Evolutionary conservation across 2,329 filamentous ascomycete genomes (phyloP), one percentile per base, ranked within the genome.

Genomic region (Claviceps spartinae): DNA sequence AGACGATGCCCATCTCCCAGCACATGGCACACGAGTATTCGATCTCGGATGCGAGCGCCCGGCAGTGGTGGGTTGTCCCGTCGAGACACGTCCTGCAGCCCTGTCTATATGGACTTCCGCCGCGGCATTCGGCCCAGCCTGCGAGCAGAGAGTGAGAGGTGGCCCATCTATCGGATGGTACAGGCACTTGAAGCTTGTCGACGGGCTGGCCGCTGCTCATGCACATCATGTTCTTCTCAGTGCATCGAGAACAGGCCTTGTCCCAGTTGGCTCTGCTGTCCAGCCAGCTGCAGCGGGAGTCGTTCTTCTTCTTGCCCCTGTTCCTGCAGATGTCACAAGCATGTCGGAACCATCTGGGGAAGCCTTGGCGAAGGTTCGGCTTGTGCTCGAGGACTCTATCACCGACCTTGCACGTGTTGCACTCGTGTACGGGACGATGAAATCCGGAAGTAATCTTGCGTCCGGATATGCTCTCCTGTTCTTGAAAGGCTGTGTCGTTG

Each of bases 1-100:
- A 68, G 49, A 62, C 60, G 44, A 67, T 57, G 13, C 65, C 65
- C 34, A 63, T 52, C 50, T 63, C 58, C 9, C 59, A 57, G 52
- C 65, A 68, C 30, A 58, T 56, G 42, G 56, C 54, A 49, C 62
- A 64, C 37, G 61, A 57, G 43, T 54, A 55, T 5, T 30, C 37
- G 16, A 56, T 54, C 1, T 41, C 18, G n/a, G 36, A 30, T 5
- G 54, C 54, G 37, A 57, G 26, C 4, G 55, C 56, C 0, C 58
- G 56, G 41, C 61, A 63, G 36, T 61, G 58, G 16, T 51, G 50
- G 3, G 24, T 50, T 5, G 5, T 37, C 49, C 55, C 54, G 1
- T 42, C 42, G 2, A 18, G 30, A 24, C 60, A 61, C 26, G 47
- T 43, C 8, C 37, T 16, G 49, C 61, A 63, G 2, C 46, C 26